These are phyloP conservation scores for Ustilago crameri DNA, from an alignment of 1,284 basidiomycete genomes.

Conservation along the genomic window DNA sequence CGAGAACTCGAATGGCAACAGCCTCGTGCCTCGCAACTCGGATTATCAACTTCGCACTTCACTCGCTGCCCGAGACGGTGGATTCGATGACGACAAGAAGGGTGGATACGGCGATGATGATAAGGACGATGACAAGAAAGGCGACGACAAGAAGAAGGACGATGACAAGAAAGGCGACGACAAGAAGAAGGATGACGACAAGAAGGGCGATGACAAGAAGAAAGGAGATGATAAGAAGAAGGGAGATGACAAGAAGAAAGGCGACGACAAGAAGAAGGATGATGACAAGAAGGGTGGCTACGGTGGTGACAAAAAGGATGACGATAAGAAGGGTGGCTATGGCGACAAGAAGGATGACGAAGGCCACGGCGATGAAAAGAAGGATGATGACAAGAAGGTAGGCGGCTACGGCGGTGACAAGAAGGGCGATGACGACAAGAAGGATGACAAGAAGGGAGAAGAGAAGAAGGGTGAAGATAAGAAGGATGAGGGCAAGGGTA, in stretches of 20 bases:
- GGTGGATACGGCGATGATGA: conserved; percentile 7
- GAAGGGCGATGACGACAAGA: conserved; percentile 10
- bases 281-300: conserved; percentile 1
- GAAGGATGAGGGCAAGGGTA: conserved; percentile 7
- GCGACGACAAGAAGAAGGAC: conserved; percentile 10
- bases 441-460: conserved; percentile 6
- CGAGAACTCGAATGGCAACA: conserved; percentile 6
- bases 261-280: conserved; percentile 4
- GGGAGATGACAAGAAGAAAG: conserved; percentile 5
- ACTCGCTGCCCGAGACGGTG: conserved; percentile 17
- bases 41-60: not conserved
- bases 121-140: conserved; percentile 8
- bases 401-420: conserved; percentile 4
- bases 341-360: conserved; percentile 4
- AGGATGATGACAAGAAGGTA: conserved; percentile 13
- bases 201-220: conserved; percentile 9
- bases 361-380: conserved; percentile 5
- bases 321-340: conserved; percentile 4
- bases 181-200: conserved; percentile 7
- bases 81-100: conserved; percentile 18
- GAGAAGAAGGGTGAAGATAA: conserved; percentile 17
- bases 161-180: conserved; percentile 7
- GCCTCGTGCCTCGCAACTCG: conserved; percentile 15
- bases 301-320: conserved; percentile 8
- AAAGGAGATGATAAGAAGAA: conserved; percentile 4